A percentile compares a stretch with the other conserved stretches of the same genome.
These are phyloP conservation scores for Senecio squalidus DNA, from an alignment of 140 eudicot species.

Conservation along the genomic window DNA sequence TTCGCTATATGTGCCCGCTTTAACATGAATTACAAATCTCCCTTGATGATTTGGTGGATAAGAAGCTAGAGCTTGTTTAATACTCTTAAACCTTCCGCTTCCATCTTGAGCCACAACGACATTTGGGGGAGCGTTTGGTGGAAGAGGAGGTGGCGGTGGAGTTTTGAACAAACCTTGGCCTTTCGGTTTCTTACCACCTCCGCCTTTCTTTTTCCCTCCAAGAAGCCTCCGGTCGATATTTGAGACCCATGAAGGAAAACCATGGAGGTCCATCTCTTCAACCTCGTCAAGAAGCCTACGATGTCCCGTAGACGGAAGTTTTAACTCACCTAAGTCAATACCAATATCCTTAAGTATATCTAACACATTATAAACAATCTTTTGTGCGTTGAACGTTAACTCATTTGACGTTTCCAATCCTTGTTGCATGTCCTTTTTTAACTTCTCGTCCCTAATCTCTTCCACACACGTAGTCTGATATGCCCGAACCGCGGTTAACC, in stretches of 20 bases:
- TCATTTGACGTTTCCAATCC: conserved; percentile 55
- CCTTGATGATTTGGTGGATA: conserved; percentile 48
- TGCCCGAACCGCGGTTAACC: conserved; percentile 52
- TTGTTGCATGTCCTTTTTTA: conserved; percentile 31
- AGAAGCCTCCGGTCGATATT: conserved; percentile 57
- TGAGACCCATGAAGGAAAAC: conserved; percentile 65
- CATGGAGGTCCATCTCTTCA: conserved; percentile 27
- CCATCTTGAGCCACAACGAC: conserved; percentile 72
- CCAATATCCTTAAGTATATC: conserved; percentile 38
- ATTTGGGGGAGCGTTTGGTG: conserved; percentile 31
- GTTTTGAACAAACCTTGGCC: conserved; percentile 34
- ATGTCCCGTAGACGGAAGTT: conserved; percentile 15
- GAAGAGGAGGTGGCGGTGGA: conserved; percentile 34
- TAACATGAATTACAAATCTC: conserved; percentile 43
- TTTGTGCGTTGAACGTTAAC: conserved; percentile 59
- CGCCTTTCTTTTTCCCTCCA: conserved; percentile 24
- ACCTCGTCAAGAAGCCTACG: conserved; percentile 43
- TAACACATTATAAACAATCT: conserved; percentile 43
- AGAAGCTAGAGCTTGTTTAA: conserved; percentile 45
- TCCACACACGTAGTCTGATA: conserved; percentile 59
- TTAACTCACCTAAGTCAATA: conserved; percentile 18
- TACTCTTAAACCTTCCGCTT: conserved; percentile 51
- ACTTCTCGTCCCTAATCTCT: conserved; percentile 35
- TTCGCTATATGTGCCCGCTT: conserved; percentile 52
- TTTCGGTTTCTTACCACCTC: conserved; percentile 1